Conservation (phyloP, 106 monocot genomes). For the Apostasia ramifera region DNA sequence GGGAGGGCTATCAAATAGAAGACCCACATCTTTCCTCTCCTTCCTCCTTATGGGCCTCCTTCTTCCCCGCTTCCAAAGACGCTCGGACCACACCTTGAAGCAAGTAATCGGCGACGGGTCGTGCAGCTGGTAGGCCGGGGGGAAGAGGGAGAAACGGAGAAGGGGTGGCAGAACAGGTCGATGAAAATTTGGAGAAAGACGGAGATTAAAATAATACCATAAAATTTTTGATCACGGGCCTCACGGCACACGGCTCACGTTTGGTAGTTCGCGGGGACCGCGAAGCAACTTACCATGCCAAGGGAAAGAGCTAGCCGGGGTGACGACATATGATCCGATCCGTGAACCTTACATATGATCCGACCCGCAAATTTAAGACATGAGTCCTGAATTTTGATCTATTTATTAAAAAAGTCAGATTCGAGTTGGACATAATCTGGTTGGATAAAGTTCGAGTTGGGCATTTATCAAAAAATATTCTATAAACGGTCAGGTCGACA, state of each 20-base stretch:
- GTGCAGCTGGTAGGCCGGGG: neutral
- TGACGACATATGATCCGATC: no score
- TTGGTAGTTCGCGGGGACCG: neutral
- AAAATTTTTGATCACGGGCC: neutral
- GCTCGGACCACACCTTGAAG: neutral
- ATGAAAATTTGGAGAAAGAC: no score
- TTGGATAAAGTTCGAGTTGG: no score
- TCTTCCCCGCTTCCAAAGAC: slow-evolving; percentile 6
- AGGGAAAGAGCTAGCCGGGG: no score
- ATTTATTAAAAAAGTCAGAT: no score
- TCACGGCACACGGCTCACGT: neutral
- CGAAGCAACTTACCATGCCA: neutral
- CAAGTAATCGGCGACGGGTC: neutral
- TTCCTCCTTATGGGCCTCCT: neutral
- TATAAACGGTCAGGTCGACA: no score
- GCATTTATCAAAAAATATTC: no score
- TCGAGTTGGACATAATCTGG: no score
- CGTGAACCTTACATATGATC: no score
- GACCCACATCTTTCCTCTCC: slow-evolving; percentile 68
- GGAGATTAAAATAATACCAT: no score
- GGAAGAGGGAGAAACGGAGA: neutral
- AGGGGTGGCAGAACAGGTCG: neutral
- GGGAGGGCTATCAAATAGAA: slow-evolving; percentile 96
- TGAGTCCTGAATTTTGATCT: no score
- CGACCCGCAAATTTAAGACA: no score